Conservation (phyloP, 2,329 filamentous ascomycete genomes). For the Apiospora koreana region DNA sequence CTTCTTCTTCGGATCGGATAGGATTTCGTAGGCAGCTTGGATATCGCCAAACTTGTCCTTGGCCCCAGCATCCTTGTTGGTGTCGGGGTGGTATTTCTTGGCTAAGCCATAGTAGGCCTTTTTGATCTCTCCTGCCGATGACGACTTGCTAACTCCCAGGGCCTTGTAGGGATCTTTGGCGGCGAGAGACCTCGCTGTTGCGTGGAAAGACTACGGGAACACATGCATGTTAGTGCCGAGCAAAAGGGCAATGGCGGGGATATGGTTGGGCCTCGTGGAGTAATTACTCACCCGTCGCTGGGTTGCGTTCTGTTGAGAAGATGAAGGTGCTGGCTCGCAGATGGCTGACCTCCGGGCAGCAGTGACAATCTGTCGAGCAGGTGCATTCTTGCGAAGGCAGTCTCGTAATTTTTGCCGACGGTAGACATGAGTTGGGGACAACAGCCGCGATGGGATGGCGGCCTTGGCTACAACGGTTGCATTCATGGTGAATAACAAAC, state of each 20-base stretch:
- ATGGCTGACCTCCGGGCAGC: constrained; percentile 23
- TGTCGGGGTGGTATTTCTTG: constrained; percentile 97
- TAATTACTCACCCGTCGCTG: constrained; percentile 17
- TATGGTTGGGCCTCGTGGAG: background rate
- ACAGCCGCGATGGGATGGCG: constrained; percentile 45
- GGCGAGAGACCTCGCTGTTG: constrained; percentile 51
- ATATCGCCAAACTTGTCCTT: constrained; percentile 95
- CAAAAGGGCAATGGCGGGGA: constrained; percentile 7
- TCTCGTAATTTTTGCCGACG: constrained; percentile 42
- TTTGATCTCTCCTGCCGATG: constrained; percentile 88
- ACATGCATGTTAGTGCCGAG: background rate
- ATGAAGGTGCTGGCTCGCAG: constrained; percentile 15
- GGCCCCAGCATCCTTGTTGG: constrained; percentile 90
- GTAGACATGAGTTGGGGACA: constrained; percentile 44
- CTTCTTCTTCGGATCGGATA: constrained; percentile 91
- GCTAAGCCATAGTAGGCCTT: constrained; percentile 97
- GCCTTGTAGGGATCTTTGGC: constrained; percentile 82
- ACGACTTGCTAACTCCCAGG: constrained; percentile 79
- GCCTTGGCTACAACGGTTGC: constrained; percentile 48
- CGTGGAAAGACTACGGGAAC: constrained; percentile 55
- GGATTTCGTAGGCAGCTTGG: constrained; percentile 89
- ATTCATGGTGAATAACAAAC: constrained; percentile 42
- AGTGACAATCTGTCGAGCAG: constrained; percentile 22
- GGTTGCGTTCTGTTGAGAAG: background rate
- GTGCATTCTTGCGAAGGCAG: constrained; percentile 38